A percentile compares a stretch with the other conserved stretches of the same genome.
phyloP scores from a whole-genome alignment of 2,329 filamentous ascomycete genomes.

The Aspergillus pseudonomiae region DNA sequence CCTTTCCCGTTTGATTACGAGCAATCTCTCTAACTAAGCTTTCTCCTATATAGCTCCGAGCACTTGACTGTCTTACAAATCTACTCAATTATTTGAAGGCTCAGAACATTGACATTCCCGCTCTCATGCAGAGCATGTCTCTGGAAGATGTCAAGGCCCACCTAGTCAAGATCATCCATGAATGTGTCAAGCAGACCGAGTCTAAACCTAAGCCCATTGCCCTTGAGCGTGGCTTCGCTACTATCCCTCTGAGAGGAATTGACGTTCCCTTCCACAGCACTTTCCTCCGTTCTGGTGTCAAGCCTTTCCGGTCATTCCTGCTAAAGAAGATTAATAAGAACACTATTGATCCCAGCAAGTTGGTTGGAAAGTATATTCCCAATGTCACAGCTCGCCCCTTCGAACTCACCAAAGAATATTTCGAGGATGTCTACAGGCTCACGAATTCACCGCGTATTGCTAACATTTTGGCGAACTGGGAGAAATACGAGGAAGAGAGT shows the following conservation, averaged over 20 bases:
- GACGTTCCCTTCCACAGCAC: conserved; percentile 99
- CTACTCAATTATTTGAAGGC: conserved; percentile 95
- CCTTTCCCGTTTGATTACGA: background rate
- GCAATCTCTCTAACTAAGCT: conserved; percentile 24
- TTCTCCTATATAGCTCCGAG: conserved; percentile 53
- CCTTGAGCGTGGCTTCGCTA: conserved; percentile 92
- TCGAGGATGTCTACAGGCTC: conserved; percentile 95
- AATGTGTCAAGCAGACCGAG: conserved; percentile 82
- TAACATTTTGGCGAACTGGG: conserved; percentile 76
- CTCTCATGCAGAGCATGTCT: conserved; percentile 81
- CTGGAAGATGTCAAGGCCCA: conserved; percentile 91
- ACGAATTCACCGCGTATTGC: conserved; percentile 72
- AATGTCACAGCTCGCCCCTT: conserved; percentile 98
- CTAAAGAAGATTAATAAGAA: conserved; percentile 99
- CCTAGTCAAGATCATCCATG: conserved; percentile 86
- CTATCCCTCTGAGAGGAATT: conserved; percentile 94
- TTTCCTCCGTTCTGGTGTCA: conserved; percentile 95
- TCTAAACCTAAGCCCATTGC: conserved; percentile 86
- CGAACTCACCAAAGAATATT: conserved; percentile 96
- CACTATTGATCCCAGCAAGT: conserved; percentile 93
- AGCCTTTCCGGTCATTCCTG: conserved; percentile 97
- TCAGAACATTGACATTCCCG: conserved; percentile 96
- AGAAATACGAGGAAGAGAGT: conserved; percentile 62
- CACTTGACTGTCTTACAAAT: conserved; percentile 68
- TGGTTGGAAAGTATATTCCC: conserved; percentile 98